Evolutionary conservation across 768 basidiomycete species (phyloP).

Genomic region (Russula lepida): DNA sequence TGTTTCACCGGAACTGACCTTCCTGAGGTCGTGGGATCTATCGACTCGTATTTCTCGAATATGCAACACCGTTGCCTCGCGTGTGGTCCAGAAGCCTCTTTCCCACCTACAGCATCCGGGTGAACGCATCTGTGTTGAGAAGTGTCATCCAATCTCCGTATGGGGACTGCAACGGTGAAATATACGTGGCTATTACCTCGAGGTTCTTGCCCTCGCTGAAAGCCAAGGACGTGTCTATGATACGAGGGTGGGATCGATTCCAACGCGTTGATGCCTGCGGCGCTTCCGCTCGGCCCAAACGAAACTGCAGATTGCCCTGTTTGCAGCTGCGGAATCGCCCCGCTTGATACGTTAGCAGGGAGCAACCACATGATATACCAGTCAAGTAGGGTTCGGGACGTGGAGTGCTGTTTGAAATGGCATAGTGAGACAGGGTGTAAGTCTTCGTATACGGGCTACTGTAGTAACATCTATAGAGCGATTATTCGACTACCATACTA

Average conservation of each 20-base stretch:
- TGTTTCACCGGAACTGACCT: not conserved
- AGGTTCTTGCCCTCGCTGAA: not conserved
- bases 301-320: slow-evolving; percentile 50
- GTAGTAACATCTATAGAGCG: slow-evolving; percentile 56
- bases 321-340: slow-evolving; percentile 43
- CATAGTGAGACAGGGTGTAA: slow-evolving; percentile 61
- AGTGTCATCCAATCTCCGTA: not conserved
- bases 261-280: slow-evolving; percentile 51
- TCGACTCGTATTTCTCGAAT: not conserved
- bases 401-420: slow-evolving; percentile 77
- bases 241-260: slow-evolving; percentile 1
- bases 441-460: slow-evolving; percentile 68
- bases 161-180: not conserved
- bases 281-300: slow-evolving; percentile 55
- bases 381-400: slow-evolving; percentile 76
- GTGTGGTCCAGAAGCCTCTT: not conserved
- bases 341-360: slow-evolving; percentile 60
- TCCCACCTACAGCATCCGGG: not conserved
- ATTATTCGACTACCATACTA: slow-evolving; percentile 75
- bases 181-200: not conserved
- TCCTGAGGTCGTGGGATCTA: not conserved
- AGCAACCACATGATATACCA: slow-evolving; percentile 39
- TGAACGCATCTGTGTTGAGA: not conserved
- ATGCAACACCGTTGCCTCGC: not conserved
- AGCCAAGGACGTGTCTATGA: slow-evolving; percentile 1